These are phyloP conservation scores for Ailanthus altissimus DNA, from an alignment of 345 rosid genomes.

Conservation along the genomic window DNA sequence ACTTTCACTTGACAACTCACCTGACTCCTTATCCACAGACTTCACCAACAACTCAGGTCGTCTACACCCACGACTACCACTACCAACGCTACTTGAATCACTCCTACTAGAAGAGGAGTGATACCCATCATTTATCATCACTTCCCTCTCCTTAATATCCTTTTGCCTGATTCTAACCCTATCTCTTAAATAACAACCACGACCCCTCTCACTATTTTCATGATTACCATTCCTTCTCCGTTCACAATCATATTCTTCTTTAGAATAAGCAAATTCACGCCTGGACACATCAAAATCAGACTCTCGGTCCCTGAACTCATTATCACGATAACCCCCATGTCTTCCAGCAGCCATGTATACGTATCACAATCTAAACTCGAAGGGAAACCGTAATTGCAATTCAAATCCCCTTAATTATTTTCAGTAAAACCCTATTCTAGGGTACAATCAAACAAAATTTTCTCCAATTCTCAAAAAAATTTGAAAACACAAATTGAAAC, in stretches of 20 bases:
- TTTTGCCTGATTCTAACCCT: conserved; percentile 59
- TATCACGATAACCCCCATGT: conserved; percentile 66
- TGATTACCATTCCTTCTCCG: conserved; percentile 42
- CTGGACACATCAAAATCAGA: conserved; percentile 51
- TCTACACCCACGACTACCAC: conserved; percentile 43
- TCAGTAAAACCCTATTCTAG: conserved; percentile 36
- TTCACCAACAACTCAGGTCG: conserved; percentile 40
- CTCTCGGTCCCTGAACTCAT: conserved; percentile 63
- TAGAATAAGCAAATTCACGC: conserved; percentile 46
- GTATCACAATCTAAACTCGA: conserved; percentile 10
- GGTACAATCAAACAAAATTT: conserved; percentile 8
- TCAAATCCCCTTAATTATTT: conserved; percentile 19
- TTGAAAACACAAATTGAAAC: conserved; percentile 13
- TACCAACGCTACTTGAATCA: conserved; percentile 54
- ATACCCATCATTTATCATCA: conserved; percentile 49
- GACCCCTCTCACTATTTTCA: conserved; percentile 37
- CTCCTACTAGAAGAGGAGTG: conserved; percentile 59
- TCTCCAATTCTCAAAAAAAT: conserved; percentile 1
- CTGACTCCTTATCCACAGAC: conserved; percentile 86
- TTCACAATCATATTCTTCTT: conserved; percentile 46
- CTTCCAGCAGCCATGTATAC: conserved; percentile 82
- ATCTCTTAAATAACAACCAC: conserved; percentile 41
- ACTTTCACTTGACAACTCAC: conserved; percentile 98
- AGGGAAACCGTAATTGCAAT: conserved; percentile 9
- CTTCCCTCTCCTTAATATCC: conserved; percentile 73